Evolutionary conservation across 2,329 filamentous ascomycete genomes (phyloP).

Genomic region (Orbilia javanica): DNA sequence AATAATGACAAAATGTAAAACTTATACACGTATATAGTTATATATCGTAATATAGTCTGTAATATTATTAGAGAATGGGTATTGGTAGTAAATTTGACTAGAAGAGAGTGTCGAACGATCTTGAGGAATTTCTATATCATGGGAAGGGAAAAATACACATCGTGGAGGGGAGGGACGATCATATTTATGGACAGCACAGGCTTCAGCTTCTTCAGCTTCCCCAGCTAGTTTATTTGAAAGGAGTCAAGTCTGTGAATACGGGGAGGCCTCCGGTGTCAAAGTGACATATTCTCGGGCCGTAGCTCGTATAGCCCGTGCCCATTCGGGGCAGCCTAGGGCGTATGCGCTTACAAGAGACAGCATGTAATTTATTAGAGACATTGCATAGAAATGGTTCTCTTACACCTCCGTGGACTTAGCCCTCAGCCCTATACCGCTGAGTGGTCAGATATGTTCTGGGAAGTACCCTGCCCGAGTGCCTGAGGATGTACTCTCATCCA

Average conservation of each 20-base stretch:
- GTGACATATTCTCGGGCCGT: slow-evolving; percentile 9
- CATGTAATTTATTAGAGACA: slow-evolving; percentile 39
- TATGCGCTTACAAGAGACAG: slow-evolving; percentile 23
- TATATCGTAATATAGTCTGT: not conserved
- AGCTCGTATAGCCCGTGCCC: slow-evolving; percentile 24
- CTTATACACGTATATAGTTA: not conserved
- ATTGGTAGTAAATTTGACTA: not conserved
- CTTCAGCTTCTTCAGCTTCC: slow-evolving; percentile 49
- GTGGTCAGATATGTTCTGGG: slow-evolving; percentile 15
- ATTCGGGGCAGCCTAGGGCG: slow-evolving; percentile 15
- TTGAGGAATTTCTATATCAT: slow-evolving; percentile 18
- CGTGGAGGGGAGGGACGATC: slow-evolving; percentile 39
- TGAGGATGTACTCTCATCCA: not conserved
- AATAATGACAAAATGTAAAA: not conserved
- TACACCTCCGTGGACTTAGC: not conserved
- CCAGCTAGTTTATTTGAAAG: slow-evolving; percentile 14
- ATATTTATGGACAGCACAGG: slow-evolving; percentile 52
- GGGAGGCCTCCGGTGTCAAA: slow-evolving; percentile 13
- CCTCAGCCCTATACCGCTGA: slow-evolving; percentile 47
- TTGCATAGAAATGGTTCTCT: slow-evolving; percentile 6
- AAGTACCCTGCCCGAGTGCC: slow-evolving; percentile 33
- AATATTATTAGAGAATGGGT: not conserved
- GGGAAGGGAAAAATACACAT: slow-evolving; percentile 18
- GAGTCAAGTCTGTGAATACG: slow-evolving; percentile 18
- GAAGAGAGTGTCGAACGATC: slow-evolving; percentile 23